Base-by-base conservation (phyloP, 108 stramenopile species). In the Mayamaea pseudoterrestris region DNA sequence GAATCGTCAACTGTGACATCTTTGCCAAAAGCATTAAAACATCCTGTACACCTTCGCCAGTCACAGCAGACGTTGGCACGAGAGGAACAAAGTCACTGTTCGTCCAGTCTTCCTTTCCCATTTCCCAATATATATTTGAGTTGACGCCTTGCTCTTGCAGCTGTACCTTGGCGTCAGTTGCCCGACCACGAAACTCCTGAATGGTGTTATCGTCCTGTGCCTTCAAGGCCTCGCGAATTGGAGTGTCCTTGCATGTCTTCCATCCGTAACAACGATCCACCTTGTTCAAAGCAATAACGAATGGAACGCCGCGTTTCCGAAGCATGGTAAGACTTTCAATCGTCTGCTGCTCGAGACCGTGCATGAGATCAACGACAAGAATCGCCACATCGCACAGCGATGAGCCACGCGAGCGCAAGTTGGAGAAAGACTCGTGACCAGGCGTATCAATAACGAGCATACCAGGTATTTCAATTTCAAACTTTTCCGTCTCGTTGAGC, bases 321-420 rank as follows among this genome's bases (percentile, higher is more conserved):
- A 99, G 74, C 86, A 99, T 93, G 37, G 83, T 85, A 42, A 99
- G 65, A 75, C 93, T 95, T 63, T 99, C 98, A 55, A 97, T 93
- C 2, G 98, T 99, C 58, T 98, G 96, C 44, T 90, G 98, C 82
- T 99, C 98, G 14, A 99, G 71, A 58, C 98, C 98, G 80, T 99
- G 96, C 98, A 99, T 99, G 41, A 99, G 82, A 83, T 99, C 98
- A 7, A 99, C 78, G 8, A 99, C 98, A 13, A 99, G 72, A 60
- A 99, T 96, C 17, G 98, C 98, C 21, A 99, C 91, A 81, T 99
- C 96, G 55, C 96, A 98, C 17, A 97, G 73, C 2, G 89, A 93
- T 17, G 92, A 95, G 13, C 98, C 98, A 29, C 98, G 81, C 23
- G 89, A 83, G 21, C 98, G 81, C 20, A 99, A 69, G 69, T 99